Conservation (phyloP, 805 yeast genomes). For the Kluyveromyces lactis region DNA sequence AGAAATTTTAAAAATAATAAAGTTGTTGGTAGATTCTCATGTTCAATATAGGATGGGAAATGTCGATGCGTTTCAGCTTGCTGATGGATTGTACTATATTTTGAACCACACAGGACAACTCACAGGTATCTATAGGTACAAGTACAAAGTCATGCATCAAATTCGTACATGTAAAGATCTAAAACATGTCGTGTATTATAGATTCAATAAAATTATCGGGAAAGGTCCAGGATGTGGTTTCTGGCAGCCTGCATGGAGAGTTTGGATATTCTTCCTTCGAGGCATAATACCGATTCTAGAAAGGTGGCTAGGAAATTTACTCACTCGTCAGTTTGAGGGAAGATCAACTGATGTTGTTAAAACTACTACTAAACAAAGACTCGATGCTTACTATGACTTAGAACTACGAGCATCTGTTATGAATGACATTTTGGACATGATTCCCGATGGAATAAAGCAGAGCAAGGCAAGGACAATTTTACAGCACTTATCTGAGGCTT, state of each 20-base stretch:
- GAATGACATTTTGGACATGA: constrained; percentile 95
- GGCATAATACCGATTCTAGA: constrained; percentile 89
- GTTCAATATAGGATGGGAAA: constrained; percentile 86
- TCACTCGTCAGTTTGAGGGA: constrained; percentile 94
- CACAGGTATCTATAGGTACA: constrained; percentile 94
- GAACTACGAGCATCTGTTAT: constrained; percentile 90
- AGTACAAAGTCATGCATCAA: constrained; percentile 97
- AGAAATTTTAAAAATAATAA: constrained; percentile 77
- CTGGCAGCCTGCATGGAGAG: constrained; percentile 99
- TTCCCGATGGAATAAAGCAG: constrained; percentile 88
- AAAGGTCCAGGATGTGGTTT: constrained; percentile 99
- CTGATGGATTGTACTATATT: constrained; percentile 88
- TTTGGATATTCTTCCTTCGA: constrained; percentile 86
- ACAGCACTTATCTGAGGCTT: constrained; percentile 94
- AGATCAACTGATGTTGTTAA: constrained; percentile 89
- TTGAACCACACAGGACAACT: constrained; percentile 91
- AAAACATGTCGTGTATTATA: constrained; percentile 81
- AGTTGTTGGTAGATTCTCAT: constrained; percentile 86
- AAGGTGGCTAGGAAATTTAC: constrained; percentile 87
- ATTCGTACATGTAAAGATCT: constrained; percentile 92
- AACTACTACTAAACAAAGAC: constrained; percentile 90
- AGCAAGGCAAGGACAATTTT: constrained; percentile 78
- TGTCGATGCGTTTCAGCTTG: constrained; percentile 86
- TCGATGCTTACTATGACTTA: constrained; percentile 89
- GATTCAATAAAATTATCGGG: constrained; percentile 79